These are phyloP conservation scores for Tolypocladium album DNA, from an alignment of 2,329 filamentous ascomycete species.

Conservation along the genomic window DNA sequence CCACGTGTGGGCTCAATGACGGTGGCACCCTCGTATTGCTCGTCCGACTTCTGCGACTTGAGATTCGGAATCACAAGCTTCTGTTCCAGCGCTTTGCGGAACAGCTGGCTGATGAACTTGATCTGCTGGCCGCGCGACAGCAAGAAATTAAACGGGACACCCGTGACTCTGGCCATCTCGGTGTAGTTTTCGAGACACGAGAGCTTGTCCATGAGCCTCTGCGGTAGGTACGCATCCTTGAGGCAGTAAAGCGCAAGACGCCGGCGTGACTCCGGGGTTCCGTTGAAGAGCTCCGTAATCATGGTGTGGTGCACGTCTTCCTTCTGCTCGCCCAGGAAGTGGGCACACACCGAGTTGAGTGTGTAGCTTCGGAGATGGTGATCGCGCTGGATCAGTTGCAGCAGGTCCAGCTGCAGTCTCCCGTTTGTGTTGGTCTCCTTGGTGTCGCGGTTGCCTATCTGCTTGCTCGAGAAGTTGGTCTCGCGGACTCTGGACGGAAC, in stretches of 20 bases:
- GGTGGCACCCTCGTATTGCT: slow-evolving; percentile 95
- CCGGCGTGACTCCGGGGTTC: slow-evolving; percentile 82
- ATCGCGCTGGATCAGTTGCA: slow-evolving; percentile 92
- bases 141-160: slow-evolving; percentile 92
- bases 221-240: slow-evolving; percentile 93
- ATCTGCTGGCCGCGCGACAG: slow-evolving; percentile 90
- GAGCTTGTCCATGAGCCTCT: slow-evolving; percentile 90
- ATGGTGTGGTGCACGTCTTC: slow-evolving; percentile 98
- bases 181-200: slow-evolving; percentile 99
- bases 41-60: slow-evolving; percentile 57
- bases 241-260: slow-evolving; percentile 91
- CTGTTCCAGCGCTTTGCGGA: slow-evolving; percentile 87
- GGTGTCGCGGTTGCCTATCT: slow-evolving; percentile 93
- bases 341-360: slow-evolving; percentile 87
- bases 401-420: slow-evolving; percentile 78
- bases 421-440: slow-evolving; percentile 94
- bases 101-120: slow-evolving; percentile 95
- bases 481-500: slow-evolving; percentile 62
- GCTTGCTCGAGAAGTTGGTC: slow-evolving; percentile 90
- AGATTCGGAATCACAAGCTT: slow-evolving; percentile 90
- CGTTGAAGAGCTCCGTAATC: slow-evolving; percentile 97
- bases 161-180: slow-evolving; percentile 98
- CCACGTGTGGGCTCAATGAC: slow-evolving; percentile 92
- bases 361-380: slow-evolving; percentile 95
- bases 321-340: slow-evolving; percentile 95